Evolutionary conservation across 2,329 filamentous ascomycete genomes (phyloP).

Genomic region (Emmonsia crescens): DNA sequence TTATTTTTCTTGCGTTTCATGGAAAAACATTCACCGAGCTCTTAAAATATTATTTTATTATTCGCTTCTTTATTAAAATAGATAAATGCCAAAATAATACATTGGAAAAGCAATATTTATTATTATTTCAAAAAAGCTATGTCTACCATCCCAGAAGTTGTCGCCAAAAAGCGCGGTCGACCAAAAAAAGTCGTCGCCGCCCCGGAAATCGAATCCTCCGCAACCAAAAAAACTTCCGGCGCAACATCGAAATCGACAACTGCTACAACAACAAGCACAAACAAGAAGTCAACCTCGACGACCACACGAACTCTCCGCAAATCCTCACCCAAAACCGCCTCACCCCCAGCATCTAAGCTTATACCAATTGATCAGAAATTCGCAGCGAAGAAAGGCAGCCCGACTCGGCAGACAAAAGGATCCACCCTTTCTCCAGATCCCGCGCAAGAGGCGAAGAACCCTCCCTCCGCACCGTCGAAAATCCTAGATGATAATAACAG

Average conservation of each 20-base stretch:
- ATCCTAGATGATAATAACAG: not conserved
- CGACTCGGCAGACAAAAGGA: not conserved
- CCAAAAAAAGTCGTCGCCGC: conserved; percentile 4
- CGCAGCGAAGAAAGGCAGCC: not conserved
- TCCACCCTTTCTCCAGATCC: not conserved
- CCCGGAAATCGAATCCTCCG: not conserved
- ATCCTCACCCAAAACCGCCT: not conserved
- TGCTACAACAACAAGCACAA: not conserved
- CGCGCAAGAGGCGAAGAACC: not conserved
- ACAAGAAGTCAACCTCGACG: not conserved
- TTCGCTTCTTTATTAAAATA: not conserved
- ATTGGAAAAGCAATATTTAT: not conserved
- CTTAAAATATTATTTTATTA: not conserved
- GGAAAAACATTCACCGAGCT: no score
- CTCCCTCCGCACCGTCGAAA: not conserved
- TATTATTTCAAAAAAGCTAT: not conserved
- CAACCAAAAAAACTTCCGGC: not conserved
- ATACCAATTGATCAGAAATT: not conserved
- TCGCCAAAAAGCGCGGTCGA: conserved; percentile 4
- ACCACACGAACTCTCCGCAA: not conserved
- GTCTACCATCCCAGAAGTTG: not conserved
- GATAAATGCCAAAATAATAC: not conserved
- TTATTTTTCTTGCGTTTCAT: not conserved
- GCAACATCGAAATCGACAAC: not conserved
- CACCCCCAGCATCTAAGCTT: not conserved